Evolutionary conservation across 345 rosid species (phyloP).

Genomic region (Eucalyptus sp.): DNA sequence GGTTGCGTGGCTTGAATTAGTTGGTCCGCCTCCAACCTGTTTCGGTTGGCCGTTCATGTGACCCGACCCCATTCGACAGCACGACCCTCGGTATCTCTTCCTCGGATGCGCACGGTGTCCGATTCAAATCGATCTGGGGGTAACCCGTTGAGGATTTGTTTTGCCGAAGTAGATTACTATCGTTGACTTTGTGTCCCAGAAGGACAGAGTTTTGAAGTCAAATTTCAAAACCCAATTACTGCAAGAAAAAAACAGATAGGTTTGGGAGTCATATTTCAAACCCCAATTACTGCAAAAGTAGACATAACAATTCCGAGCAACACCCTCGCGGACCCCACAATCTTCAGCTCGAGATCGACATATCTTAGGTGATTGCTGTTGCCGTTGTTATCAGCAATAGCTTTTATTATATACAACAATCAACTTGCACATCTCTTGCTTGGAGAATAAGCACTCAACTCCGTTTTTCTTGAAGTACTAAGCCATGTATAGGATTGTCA

Average conservation of each 20-base stretch:
- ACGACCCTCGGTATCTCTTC: neutral
- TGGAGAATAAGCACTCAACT: neutral
- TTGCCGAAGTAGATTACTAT: neutral
- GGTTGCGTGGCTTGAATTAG: neutral
- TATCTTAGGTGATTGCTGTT: neutral
- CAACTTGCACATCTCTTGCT: neutral
- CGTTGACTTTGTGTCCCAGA: neutral
- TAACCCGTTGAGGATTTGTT: neutral
- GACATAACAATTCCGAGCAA: neutral
- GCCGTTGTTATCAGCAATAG: neutral
- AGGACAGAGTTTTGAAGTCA: neutral
- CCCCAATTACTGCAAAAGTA: neutral
- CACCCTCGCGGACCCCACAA: neutral
- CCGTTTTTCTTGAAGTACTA: rapidly evolving
- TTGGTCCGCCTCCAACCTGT: neutral
- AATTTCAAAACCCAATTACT: neutral
- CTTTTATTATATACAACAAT: neutral
- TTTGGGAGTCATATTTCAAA: neutral
- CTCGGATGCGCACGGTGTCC: neutral
- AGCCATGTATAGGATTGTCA: neutral
- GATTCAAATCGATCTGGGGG: neutral
- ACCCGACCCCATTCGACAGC: neutral
- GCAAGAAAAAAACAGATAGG: no score
- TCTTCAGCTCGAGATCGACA: neutral
- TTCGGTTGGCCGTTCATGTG: neutral